These are phyloP conservation scores for Stagonosporopsis tanaceti DNA, from an alignment of 2,329 filamentous ascomycete species.

Conservation along the genomic window DNA sequence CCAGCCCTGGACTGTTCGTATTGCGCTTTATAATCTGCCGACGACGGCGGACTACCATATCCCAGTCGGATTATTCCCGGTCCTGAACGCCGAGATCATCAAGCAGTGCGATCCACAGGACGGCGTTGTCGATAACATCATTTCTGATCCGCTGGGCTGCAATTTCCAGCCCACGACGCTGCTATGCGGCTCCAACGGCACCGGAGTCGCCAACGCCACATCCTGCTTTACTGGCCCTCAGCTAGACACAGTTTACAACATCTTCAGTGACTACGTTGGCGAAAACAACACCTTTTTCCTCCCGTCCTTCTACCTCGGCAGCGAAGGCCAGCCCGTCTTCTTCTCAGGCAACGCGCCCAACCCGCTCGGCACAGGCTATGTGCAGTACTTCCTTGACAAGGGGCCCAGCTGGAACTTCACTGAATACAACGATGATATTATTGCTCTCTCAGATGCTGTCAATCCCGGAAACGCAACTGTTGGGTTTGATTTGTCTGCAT, in stretches of 20 bases:
- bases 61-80: conserved; percentile 52
- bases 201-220: conserved; percentile 40
- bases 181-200: conserved; percentile 46
- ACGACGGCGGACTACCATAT: conserved; percentile 56
- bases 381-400: conserved; percentile 53
- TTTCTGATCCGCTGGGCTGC: conserved; percentile 56
- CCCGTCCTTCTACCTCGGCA: conserved; percentile 50
- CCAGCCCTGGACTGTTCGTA: conserved; percentile 54
- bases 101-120: conserved; percentile 62
- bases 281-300: conserved; percentile 54
- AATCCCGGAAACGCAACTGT: conserved; percentile 61
- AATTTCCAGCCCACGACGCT: conserved; percentile 52
- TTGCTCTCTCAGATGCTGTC: conserved; percentile 49
- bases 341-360: conserved; percentile 50
- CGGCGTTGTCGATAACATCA: conserved; percentile 57
- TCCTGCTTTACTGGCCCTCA: conserved; percentile 56
- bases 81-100: conserved; percentile 55
- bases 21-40: conserved; percentile 59
- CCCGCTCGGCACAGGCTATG: conserved; percentile 49
- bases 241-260: conserved; percentile 51
- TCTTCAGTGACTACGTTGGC: conserved; percentile 54
- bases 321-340: conserved; percentile 50
- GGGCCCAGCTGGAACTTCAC: conserved; percentile 51
- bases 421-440: conserved; percentile 51
- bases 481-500: conserved; percentile 57